Evolutionary conservation across 225 moss, liverwort and hornwort species (phyloP).

Genomic region (Physcomitrellopsis africana): DNA sequence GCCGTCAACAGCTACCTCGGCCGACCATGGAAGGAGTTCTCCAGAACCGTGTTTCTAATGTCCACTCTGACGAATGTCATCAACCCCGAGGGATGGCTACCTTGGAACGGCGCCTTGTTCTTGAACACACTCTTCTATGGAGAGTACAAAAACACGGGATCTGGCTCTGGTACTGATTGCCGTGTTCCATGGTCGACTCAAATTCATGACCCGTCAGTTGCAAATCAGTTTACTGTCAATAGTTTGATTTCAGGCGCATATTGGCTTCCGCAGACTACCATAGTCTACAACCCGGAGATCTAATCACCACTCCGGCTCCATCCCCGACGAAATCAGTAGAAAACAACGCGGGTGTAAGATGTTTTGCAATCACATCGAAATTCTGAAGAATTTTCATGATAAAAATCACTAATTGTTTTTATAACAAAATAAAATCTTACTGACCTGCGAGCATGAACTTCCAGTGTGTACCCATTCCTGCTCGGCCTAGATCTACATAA

Average conservation of each 20-base stretch:
- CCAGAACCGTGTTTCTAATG: constrained; percentile 58
- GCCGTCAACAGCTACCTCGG: constrained; percentile 54
- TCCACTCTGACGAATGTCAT: constrained; percentile 41
- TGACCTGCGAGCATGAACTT: too few relatives aligned
- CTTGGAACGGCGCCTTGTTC: constrained; percentile 72
- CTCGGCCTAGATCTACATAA: too few relatives aligned
- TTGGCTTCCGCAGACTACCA: constrained; percentile 49
- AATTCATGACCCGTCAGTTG: constrained; percentile 41
- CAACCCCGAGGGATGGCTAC: constrained; percentile 60
- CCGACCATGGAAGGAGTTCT: constrained; percentile 77
- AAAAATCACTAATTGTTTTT: too few relatives aligned
- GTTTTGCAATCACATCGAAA: too few relatives aligned
- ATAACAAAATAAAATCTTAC: too few relatives aligned
- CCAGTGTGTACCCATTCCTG: too few relatives aligned
- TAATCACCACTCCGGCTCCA: too few relatives aligned
- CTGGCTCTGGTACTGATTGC: constrained; percentile 26
- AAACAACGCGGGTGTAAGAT: too few relatives aligned
- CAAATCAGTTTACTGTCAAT: constrained; percentile 41
- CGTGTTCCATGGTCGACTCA: constrained; percentile 66
- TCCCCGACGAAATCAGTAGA: too few relatives aligned
- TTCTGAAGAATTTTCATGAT: too few relatives aligned
- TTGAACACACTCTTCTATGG: constrained; percentile 65
- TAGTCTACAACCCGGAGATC: neutral
- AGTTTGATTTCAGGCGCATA: constrained; percentile 32
- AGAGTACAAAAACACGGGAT: constrained; percentile 56